Evolutionary conservation across 129 eudicot species (phyloP), one percentile per base, ranked within the genome.

Genomic region (Helianthus annuus): DNA sequence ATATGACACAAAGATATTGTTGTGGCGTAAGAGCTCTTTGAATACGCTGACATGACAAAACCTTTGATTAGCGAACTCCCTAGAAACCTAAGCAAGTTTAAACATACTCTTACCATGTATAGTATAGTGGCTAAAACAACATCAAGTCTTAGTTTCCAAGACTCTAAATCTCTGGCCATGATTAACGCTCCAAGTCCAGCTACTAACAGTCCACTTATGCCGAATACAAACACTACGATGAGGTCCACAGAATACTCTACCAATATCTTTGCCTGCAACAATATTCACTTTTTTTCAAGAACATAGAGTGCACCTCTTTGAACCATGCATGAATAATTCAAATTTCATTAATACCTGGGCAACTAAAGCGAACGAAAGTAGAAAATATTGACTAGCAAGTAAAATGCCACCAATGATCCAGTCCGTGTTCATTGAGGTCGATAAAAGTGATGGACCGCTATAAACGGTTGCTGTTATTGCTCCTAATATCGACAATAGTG

Each of bases 321-420:
- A 24, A 36, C 12, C 2, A 11, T 66, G 3, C 2, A 11, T 66
- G 3, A 2, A 16, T 65, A 5, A 66, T 3, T 7, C 10, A 55
- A 60, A 12, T 10, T 13, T 27, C 42, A 39, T 5, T 1, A 48
- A 7, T 82, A 82, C 86, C 86, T 77, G 83, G 13, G 78, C 75
- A 62, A 82, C 81, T 6, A 77, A 51, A 64, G 70, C 52, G 24
- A 77, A 72, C 8, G 82, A 29, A 19, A 72, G 51, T 36, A 77
- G 44, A 73, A 77, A 48, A 65, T 76, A 48, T 39, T 81, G 78
- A 29, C 29, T 2, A 0, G 82, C 78, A 5, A 81, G 82, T 4
- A 76, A 53, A 67, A 77, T 6, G 19, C 82, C 82, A 19, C 86
- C 86, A 16, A 73, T 7, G 4, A 73, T 44, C 86, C 83, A 82